Conservation (phyloP, 371 early-diverging fungal species). For the Rhizopus sp. region DNA sequence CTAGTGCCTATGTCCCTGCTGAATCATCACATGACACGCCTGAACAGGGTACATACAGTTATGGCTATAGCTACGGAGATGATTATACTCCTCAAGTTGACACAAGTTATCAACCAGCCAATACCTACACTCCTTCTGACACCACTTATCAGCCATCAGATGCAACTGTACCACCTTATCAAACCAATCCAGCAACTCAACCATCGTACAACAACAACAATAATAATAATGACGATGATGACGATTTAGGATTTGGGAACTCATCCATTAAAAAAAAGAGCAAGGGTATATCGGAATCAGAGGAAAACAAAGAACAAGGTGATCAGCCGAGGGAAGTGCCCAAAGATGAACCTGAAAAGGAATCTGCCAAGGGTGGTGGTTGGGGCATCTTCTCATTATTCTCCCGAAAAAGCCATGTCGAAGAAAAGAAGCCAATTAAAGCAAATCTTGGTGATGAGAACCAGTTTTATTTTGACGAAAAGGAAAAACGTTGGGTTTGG, state of each 20-base stretch:
- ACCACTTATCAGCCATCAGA: constrained; percentile 11
- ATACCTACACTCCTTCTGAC: constrained; percentile 15
- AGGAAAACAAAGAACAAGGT: constrained; percentile 2
- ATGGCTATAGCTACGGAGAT: constrained; percentile 26
- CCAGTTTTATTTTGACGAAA: constrained; percentile 70
- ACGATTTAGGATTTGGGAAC: constrained; percentile 64
- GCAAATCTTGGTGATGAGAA: constrained; percentile 74
- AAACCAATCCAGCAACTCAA: constrained; percentile 6
- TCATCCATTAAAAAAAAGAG: constrained; percentile 27
- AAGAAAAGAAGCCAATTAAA: constrained; percentile 53
- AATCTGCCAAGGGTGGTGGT: constrained; percentile 28
- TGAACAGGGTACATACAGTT: constrained; percentile 15
- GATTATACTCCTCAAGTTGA: constrained; percentile 27
- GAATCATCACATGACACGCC: constrained; percentile 4
- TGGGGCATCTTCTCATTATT: constrained; percentile 58
- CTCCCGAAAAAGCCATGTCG: constrained; percentile 42
- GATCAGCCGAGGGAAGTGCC: constrained; percentile 17
- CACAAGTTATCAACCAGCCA: constrained; percentile 21
- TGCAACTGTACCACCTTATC: background rate
- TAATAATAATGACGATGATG: constrained; percentile 37
- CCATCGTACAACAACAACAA: constrained; percentile 2
- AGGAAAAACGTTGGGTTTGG: constrained; percentile 62
- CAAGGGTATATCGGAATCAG: background rate
- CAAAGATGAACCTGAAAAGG: constrained; percentile 25
- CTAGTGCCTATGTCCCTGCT: constrained; percentile 12